Base-by-base conservation (phyloP, 129 eudicot genomes). In the Mikania micrantha region DNA sequence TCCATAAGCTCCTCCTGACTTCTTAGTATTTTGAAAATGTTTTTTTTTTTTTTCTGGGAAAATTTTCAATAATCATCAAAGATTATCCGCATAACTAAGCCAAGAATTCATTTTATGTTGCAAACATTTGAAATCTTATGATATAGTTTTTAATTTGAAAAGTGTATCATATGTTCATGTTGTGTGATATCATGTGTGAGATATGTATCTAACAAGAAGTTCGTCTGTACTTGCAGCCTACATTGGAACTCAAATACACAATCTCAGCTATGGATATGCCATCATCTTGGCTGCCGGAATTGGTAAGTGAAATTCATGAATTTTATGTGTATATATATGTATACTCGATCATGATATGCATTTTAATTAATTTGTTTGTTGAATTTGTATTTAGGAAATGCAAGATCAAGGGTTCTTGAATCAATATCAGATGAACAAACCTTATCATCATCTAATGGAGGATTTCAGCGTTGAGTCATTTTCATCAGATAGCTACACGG, bases 401-500 rank as follows among this genome's bases (percentile, higher is more conserved):
- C 80, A 76, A 61, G 80, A 68, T 61, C 80, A 76, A 76, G 80
- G 80, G 65, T 76, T 76, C 70, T 48, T 68, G 70, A 68, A 76
- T 68, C 80, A 76, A 40, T 76, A 68, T 69, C 80, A 76, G 58
- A 76, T 76, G 75, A 76, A 60, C 68, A 76, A 50, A 76, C 75
- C 80, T 48, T 76, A 76, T 76, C 75, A 68, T 36, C 80, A 39
- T 68, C 54, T 76, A 29, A 76, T 76, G 75, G 80, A 76, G 31
- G 80, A 76, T 60, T 76, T 76, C 39, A 76, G 80, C 28, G 80
- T 76, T 39, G 80, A 76, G 60, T 76, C 80, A 17, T 76, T 76
- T 69, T 76, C 80, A 17, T 76, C 80, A 39, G 80, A 76, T 67
- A 76, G 80, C 70, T 76, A 76, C 75, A 68, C 80, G 13, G 80